phyloP scores from a whole-genome alignment of 2,329 filamentous ascomycete genomes.

The Sclerotiophoma versabilis region DNA sequence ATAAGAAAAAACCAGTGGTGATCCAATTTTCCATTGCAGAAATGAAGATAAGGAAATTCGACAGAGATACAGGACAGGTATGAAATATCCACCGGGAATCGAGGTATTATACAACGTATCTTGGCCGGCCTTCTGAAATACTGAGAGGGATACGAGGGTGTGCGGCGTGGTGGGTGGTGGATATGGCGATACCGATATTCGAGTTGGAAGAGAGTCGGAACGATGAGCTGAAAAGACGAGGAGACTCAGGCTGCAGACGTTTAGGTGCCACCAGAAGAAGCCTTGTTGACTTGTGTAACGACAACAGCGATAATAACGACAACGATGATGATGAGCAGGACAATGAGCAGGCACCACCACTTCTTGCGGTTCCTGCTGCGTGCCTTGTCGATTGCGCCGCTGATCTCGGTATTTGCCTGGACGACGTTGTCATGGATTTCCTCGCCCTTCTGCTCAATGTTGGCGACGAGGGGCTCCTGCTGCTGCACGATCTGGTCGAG shows the following conservation, averaged over 20 bases:
- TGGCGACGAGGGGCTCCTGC: conserved; percentile 79
- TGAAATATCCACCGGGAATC: conserved; percentile 21
- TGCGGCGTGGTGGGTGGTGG: conserved; percentile 4
- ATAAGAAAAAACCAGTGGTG: conserved; percentile 4
- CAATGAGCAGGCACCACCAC: conserved; percentile 90
- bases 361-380: conserved; percentile 78
- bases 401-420: conserved; percentile 84
- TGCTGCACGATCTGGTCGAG: conserved; percentile 85
- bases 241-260: not conserved
- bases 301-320: conserved; percentile 51
- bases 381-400: conserved; percentile 81
- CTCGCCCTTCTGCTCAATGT: conserved; percentile 87
- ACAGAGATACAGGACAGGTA: conserved; percentile 1
- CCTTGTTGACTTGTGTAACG: conserved; percentile 39
- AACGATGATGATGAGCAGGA: conserved; percentile 49
- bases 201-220: not conserved
- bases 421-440: conserved; percentile 84
- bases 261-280: conserved; percentile 18
- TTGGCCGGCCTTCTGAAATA: conserved; percentile 20
- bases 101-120: conserved; percentile 25
- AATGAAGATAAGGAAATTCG: conserved; percentile 3
- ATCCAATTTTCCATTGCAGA: conserved; percentile 5
- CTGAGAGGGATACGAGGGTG: conserved; percentile 20
- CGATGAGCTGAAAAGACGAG: not conserved
- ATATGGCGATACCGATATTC: conserved; percentile 1